Conservation (phyloP, 2,329 filamentous ascomycete species). For the Botrytis byssoidea region DNA sequence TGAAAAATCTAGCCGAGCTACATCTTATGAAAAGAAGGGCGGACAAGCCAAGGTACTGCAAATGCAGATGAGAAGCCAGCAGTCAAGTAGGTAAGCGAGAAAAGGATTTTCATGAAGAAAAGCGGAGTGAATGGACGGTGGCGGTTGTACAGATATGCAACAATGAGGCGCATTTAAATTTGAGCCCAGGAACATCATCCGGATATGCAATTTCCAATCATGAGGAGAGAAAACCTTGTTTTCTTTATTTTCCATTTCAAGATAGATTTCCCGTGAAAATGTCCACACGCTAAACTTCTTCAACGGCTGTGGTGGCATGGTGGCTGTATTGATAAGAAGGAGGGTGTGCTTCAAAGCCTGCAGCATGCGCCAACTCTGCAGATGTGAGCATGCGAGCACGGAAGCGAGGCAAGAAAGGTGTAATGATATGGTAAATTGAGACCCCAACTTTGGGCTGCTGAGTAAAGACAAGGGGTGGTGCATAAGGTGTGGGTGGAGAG, state of each 20-base stretch:
- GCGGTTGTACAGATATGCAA: background rate
- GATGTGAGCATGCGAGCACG: background rate
- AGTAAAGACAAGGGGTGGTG: background rate
- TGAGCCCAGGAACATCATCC: background rate
- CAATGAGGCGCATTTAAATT: slow-evolving; percentile 3
- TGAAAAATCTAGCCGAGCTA: background rate
- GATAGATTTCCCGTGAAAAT: background rate
- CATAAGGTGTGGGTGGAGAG: slow-evolving; percentile 9
- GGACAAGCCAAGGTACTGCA: background rate
- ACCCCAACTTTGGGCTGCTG: slow-evolving; percentile 3
- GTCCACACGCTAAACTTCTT: background rate
- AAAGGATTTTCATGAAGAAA: background rate
- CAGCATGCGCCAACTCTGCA: background rate
- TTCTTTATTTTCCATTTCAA: background rate
- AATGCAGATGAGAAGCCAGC: background rate
- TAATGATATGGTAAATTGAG: background rate
- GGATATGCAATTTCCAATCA: background rate
- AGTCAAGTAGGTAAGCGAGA: background rate
- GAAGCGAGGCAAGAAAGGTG: background rate
- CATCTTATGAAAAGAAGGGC: background rate
- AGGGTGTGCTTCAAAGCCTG: background rate
- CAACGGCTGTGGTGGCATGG: slow-evolving; percentile 1
- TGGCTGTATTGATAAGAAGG: background rate
- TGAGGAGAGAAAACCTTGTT: background rate
- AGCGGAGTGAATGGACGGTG: background rate